Evolutionary conservation across 106 monocot genomes (phyloP), one percentile per base, ranked within the genome.

Genomic region (Amphibolis antarctica): DNA sequence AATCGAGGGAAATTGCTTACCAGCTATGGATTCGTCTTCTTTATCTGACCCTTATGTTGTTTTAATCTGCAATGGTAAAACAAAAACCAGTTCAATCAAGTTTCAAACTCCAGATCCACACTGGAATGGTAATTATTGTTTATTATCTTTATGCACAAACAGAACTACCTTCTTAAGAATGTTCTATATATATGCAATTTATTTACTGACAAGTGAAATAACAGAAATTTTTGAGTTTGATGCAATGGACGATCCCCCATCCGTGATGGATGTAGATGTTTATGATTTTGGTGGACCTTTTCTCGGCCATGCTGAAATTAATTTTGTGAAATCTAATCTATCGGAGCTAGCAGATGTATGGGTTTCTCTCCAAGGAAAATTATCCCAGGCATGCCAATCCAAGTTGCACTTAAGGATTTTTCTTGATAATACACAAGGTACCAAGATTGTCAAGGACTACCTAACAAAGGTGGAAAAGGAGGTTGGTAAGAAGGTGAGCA

Each of bases 221-320:
- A 58, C 75, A 92, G 92, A 92, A 67, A 77, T 86, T 70, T 92
- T 81, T 79, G 92, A 86, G 77, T 92, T 86, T 74, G 86, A 86
- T 79, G 92, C 92, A 2, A 86, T 81, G 71, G 69, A 67, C 73
- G 83, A 92, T 77, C 92, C 86, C 58, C 92, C 92, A 56, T 86
- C 92, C 15, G 79, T 72, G 18, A 81, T 92, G 83, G 77, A 77
- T 60, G 75, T 92, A 30, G 67, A 63, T 75, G 79, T 92, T 67
- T 86, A 77, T 69, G 83, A 86, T 62, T 84, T 84, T 67, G 81
- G 77, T 71, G 86, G 86, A 43, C 84, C 92, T 60, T 86, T 75
- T 15, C 77, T 92, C 76, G 92, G 92, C 28, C 71, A 82, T 55
- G 70, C 81, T 59, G 92, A 86, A 74, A 74, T 92, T 69, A 81